Evolutionary conservation across 1,139 yeast species (phyloP).

Genomic region (Tardiomyces depauwii): DNA sequence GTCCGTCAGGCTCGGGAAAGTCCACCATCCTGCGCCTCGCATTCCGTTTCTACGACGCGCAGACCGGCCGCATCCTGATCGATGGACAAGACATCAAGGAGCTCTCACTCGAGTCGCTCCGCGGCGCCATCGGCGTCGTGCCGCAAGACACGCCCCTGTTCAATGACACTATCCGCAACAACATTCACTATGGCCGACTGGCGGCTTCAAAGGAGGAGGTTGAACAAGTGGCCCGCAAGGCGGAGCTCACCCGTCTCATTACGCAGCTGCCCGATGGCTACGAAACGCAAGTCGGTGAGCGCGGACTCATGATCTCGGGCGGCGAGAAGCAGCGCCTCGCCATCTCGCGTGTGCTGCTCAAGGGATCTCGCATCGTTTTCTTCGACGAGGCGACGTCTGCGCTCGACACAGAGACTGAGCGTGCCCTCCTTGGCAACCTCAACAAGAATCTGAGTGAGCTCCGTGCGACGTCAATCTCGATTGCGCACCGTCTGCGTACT

Average conservation of each 20-base stretch:
- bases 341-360: slow-evolving; percentile 75
- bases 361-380: slow-evolving; percentile 80
- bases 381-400: slow-evolving; percentile 98
- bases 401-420: slow-evolving; percentile 93
- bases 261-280: slow-evolving; percentile 71
- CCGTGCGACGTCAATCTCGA: slow-evolving; percentile 67
- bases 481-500: slow-evolving; percentile 90
- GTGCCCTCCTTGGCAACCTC: slow-evolving; percentile 63
- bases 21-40: slow-evolving; percentile 77
- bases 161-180: slow-evolving; percentile 81
- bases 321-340: slow-evolving; percentile 97
- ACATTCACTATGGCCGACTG: slow-evolving; percentile 77
- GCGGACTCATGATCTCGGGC: slow-evolving; percentile 98
- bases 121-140: slow-evolving; percentile 76
- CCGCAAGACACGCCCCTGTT: slow-evolving; percentile 97
- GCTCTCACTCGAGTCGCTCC: slow-evolving; percentile 63
- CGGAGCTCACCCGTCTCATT: slow-evolving; percentile 56
- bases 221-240: slow-evolving; percentile 47
- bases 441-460: slow-evolving; percentile 46
- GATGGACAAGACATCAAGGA: slow-evolving; percentile 85
- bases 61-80: slow-evolving; percentile 62
- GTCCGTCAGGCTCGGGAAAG: slow-evolving; percentile 93
- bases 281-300: slow-evolving; percentile 88
- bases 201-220: slow-evolving; percentile 69
- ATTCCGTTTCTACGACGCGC: slow-evolving; percentile 82